These are phyloP conservation scores for Myriosclerotinia scirpicola DNA, from an alignment of 2,329 filamentous ascomycete species.

Conservation along the genomic window DNA sequence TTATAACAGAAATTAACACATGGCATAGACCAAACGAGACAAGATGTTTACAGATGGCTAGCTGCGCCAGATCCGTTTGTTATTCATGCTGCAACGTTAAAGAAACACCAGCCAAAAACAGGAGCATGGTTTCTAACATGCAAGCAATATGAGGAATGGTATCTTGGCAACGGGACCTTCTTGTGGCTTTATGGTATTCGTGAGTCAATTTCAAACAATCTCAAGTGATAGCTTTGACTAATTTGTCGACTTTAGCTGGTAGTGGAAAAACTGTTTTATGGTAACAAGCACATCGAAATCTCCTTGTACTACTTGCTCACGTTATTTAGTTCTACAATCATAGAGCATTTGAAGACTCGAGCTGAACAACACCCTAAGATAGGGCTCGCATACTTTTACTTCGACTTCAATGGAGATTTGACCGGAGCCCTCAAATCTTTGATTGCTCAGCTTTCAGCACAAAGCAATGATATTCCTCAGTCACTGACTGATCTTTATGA, in stretches of 20 bases:
- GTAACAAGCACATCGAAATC: constrained; percentile 26
- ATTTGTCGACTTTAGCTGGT: constrained; percentile 38
- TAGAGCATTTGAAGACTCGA: constrained; percentile 37
- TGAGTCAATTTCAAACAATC: constrained; percentile 23
- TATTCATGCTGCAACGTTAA: constrained; percentile 31
- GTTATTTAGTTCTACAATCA: constrained; percentile 37
- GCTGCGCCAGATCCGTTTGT: constrained; percentile 31
- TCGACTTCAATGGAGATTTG: constrained; percentile 43
- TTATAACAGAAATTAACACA: neutral
- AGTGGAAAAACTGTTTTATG: constrained; percentile 46
- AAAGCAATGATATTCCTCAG: constrained; percentile 29
- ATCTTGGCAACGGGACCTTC: constrained; percentile 38
- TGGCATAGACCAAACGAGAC: constrained; percentile 23
- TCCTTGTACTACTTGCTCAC: neutral
- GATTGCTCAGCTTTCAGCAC: constrained; percentile 41
- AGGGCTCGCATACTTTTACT: constrained; percentile 45
- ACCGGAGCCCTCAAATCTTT: constrained; percentile 42
- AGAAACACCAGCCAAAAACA: constrained; percentile 33
- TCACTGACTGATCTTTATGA: constrained; percentile 28
- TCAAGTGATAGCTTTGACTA: neutral
- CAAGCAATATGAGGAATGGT: constrained; percentile 39
- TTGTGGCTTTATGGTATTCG: constrained; percentile 44
- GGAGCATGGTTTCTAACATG: constrained; percentile 33
- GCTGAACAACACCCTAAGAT: constrained; percentile 29
- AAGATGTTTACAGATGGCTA: constrained; percentile 33